phyloP scores from a whole-genome alignment of 192 early-diverging fungal genomes.

The Dimargaris cristalligena region DNA sequence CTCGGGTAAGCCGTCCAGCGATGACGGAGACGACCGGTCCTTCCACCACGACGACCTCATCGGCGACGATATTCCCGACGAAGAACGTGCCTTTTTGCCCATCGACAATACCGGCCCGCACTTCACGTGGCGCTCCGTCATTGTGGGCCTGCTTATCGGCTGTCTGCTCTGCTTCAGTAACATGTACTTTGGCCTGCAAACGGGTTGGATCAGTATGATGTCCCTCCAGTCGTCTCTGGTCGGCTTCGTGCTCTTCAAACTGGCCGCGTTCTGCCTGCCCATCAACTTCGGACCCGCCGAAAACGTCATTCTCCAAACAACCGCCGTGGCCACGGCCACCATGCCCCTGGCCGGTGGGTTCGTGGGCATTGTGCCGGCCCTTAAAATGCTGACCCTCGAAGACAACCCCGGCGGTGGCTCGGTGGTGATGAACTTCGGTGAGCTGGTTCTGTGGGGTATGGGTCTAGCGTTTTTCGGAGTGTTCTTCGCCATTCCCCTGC shows the following conservation, averaged over 20 bases:
- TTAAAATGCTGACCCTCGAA: slow-evolving; percentile 42
- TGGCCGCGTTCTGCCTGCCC: slow-evolving; percentile 26
- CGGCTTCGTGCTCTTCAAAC: slow-evolving; percentile 64
- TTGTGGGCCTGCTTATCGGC: slow-evolving; percentile 49
- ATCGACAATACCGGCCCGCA: slow-evolving; percentile 11
- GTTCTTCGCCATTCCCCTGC: slow-evolving; percentile 68
- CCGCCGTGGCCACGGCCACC: slow-evolving; percentile 66
- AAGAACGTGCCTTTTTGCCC: slow-evolving; percentile 94
- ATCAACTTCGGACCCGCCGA: slow-evolving; percentile 57
- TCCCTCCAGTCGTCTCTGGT: slow-evolving; percentile 52
- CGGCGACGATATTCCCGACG: slow-evolving; percentile 81
- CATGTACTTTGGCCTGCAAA: slow-evolving; percentile 77
- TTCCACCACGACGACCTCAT: background rate
- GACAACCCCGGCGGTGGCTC: slow-evolving; percentile 36
- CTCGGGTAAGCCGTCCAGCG: background rate
- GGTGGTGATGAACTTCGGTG: slow-evolving; percentile 28
- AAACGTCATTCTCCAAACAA: slow-evolving; percentile 73
- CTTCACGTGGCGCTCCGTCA: slow-evolving; percentile 24
- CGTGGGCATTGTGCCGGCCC: slow-evolving; percentile 65
- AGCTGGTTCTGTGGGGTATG: slow-evolving; percentile 56
- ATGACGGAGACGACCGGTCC: background rate
- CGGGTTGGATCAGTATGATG: slow-evolving; percentile 69
- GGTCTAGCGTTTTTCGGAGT: slow-evolving; percentile 78
- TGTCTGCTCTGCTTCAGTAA: slow-evolving; percentile 65
- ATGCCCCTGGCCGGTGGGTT: slow-evolving; percentile 70